Percentiles rank a stretch among this genome's conserved stretches.
Conservation (phyloP, 2,329 filamentous ascomycete genomes). For the Drechslerella dactyloides region DNA sequence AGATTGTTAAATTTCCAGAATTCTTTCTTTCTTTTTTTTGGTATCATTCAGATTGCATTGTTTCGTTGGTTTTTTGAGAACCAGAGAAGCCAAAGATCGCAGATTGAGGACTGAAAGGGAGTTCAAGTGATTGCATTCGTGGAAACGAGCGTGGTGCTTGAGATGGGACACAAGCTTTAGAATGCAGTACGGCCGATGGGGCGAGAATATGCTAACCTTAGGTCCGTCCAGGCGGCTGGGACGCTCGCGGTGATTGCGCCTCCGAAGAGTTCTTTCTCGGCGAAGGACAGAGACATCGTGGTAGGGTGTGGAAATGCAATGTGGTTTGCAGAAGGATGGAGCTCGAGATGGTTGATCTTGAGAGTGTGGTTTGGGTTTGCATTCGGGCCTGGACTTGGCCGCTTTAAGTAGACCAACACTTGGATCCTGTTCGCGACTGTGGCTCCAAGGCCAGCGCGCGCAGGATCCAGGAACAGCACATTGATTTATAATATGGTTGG, state of each 20-base stretch:
- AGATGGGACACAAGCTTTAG: constrained; percentile 44
- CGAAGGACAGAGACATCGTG: constrained; percentile 16
- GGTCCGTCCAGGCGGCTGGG: constrained; percentile 45
- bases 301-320: constrained; percentile 9
- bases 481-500: background rate
- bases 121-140: constrained; percentile 29
- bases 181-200: constrained; percentile 29
- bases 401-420: constrained; percentile 3
- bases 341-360: background rate
- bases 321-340: background rate
- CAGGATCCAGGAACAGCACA: constrained; percentile 1
- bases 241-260: constrained; percentile 52
- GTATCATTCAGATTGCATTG: background rate
- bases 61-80: background rate
- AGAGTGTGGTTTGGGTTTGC: background rate
- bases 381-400: background rate
- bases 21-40: constrained; percentile 18
- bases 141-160: constrained; percentile 40
- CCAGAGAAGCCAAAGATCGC: background rate
- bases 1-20: constrained; percentile 33
- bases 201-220: constrained; percentile 29
- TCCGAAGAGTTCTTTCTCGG: constrained; percentile 52
- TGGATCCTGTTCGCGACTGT: constrained; percentile 7
- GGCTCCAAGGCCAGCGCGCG: background rate
- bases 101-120: background rate